Evolutionary conservation across 2,329 filamentous ascomycete genomes (phyloP), one percentile per base, ranked within the genome.

Genomic region (Parasarocladium wereldwijsianum): DNA sequence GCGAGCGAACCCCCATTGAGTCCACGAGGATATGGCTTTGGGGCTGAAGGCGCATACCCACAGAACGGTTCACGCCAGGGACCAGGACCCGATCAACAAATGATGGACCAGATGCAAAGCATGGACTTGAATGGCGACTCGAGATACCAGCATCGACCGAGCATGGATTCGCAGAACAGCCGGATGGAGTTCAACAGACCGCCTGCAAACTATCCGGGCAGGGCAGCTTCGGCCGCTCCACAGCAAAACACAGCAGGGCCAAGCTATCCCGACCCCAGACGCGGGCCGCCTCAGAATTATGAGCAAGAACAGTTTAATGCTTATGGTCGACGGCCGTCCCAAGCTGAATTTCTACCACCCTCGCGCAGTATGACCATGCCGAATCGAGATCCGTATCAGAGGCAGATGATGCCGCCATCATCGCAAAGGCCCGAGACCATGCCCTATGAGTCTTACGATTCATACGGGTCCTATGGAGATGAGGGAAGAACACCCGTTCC

Each of bases 301-400:
- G 40, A 41, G n/a, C 48, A 50, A 31, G 39, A 37, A 16, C 42
- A 40, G 14, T 45, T 49, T 28, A 38, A 45, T 16, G 40, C 43
- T 27, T 48, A 47, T 26, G 34, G 34, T 18, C 26, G 19, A 4
- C 26, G 28, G 17, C 26, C 33, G 8, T 39, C 32, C 3, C 36
- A 49, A 30, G 51, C 58, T 22, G 54, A 57, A 5, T 71, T 65
- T 38, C 65, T 56, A 0, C 60, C 64, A 3, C 66, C 65, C 7
- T 44, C 52, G n/a, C 58, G 71, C 40, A 76, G 70, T 34, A 68
- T 65, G 61, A 76, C 72, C 5, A 70, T 74, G 66, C 69, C 70
- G 2, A 47, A 57, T 3, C 59, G 65, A 32, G 56, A 62, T 8
- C 47, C 62, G 29, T 54, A 58, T 12, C 46, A 50, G 12, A 51